Percentiles rank a stretch among this genome's conserved stretches.
Evolutionary conservation across 768 basidiomycete genomes (phyloP).

Genomic region (Pleurotus pulmonarius): DNA sequence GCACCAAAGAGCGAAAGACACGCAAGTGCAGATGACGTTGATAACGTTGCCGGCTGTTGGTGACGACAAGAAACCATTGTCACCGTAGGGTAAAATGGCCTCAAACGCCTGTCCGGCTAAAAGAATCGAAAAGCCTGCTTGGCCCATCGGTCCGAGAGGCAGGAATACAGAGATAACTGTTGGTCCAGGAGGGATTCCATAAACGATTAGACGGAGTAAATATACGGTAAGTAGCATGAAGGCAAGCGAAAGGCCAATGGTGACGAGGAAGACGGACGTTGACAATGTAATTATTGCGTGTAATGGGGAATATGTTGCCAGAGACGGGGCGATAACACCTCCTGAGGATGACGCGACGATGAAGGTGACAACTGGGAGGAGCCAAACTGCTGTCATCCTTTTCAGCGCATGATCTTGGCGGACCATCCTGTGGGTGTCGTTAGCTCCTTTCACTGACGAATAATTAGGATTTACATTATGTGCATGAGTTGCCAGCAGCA

Average conservation of each 20-base stretch:
- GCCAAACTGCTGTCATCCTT: constrained; percentile 60
- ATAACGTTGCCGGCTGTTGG: constrained; percentile 30
- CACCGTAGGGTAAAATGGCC: constrained; percentile 24
- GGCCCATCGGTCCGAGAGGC: constrained; percentile 72
- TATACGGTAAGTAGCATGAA: constrained; percentile 68
- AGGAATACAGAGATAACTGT: constrained; percentile 60
- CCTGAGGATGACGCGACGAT: constrained; percentile 71
- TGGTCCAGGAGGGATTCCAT: constrained; percentile 47
- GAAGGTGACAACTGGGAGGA: constrained; percentile 73
- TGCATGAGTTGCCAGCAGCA: constrained; percentile 64
- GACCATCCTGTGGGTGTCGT: constrained; percentile 40
- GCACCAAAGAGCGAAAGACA: constrained; percentile 55
- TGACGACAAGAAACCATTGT: constrained; percentile 5
- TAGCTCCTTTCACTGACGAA: background rate
- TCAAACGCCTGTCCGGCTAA: constrained; percentile 50
- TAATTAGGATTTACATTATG: constrained; percentile 48
- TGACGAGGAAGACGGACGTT: constrained; percentile 51
- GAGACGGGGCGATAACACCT: constrained; percentile 48
- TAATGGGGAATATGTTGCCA: constrained; percentile 39
- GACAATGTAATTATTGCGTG: constrained; percentile 54
- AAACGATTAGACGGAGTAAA: constrained; percentile 51
- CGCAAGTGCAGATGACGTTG: constrained; percentile 41
- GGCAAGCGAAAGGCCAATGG: constrained; percentile 54
- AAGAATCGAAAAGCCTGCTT: constrained; percentile 56
- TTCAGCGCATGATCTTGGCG: constrained; percentile 52